A percentile compares a stretch with the other conserved stretches of the same genome.
Conservation (phyloP, 495 filamentous ascomycete species). For the Clavariopsis aquatica region DNA sequence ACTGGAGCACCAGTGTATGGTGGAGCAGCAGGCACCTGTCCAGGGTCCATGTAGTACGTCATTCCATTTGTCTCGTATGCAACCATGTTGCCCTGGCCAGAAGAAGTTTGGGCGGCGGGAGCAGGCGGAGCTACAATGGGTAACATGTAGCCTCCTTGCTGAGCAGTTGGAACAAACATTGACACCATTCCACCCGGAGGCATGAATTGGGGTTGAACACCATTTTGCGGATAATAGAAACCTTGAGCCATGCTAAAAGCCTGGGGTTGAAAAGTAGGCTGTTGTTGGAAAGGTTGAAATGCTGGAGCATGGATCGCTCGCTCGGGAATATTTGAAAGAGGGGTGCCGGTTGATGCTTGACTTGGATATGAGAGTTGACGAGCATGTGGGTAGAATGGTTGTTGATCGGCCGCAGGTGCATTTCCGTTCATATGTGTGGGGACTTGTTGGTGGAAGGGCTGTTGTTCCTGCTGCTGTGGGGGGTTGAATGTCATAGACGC, state of each 20-base stretch:
- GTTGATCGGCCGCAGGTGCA: constrained; percentile 55
- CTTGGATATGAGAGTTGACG: constrained; percentile 74
- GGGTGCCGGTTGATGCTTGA: constrained; percentile 77
- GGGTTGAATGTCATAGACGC: constrained; percentile 67
- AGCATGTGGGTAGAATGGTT: constrained; percentile 56
- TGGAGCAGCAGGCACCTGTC: constrained; percentile 53
- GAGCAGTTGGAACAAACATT: constrained; percentile 39
- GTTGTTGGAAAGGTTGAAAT: constrained; percentile 67
- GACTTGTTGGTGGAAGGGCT: constrained; percentile 91
- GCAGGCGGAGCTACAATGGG: constrained; percentile 41
- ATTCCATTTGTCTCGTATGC: constrained; percentile 92
- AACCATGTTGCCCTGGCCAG: constrained; percentile 66
- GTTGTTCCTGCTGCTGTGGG: constrained; percentile 70
- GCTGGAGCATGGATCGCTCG: constrained; percentile 88
- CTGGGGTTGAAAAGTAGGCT: constrained; percentile 34
- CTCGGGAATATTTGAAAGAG: constrained; percentile 91
- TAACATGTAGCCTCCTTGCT: constrained; percentile 34
- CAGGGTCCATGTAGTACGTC: constrained; percentile 88
- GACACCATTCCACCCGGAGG: constrained; percentile 39
- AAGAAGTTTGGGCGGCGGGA: constrained; percentile 49
- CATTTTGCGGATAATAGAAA: constrained; percentile 47
- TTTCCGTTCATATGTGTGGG: constrained; percentile 66
- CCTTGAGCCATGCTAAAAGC: constrained; percentile 48
- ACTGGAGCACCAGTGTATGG: constrained; percentile 51
- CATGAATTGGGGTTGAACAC: constrained; percentile 33